These are phyloP conservation scores for grape (Vitis vinifera) DNA, from an alignment of 164 flowering plant species.

Conservation along the genomic window DNA sequence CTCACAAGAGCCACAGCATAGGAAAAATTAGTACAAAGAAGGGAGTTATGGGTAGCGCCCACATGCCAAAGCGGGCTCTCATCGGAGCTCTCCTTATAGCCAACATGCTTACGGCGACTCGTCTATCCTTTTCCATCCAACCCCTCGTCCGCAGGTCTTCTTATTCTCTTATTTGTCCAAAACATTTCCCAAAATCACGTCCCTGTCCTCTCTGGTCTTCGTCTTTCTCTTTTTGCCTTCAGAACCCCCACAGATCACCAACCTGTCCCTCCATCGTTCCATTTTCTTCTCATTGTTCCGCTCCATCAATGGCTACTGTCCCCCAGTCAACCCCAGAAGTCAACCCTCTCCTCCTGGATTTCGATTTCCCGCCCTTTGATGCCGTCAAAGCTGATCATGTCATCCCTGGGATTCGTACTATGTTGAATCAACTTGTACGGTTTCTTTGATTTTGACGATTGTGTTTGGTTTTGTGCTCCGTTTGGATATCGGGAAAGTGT, in stretches of 20 bases:
- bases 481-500: background rate
- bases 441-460: background rate
- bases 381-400: slow-evolving; percentile 74
- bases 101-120: slow-evolving; percentile 40
- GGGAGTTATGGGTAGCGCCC: too few species aligned
- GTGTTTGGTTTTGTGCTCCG: background rate
- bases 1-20: too few species aligned
- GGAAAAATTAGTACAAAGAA: too few species aligned
- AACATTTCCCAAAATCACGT: slow-evolving; percentile 43
- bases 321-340: slow-evolving; percentile 3
- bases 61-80: background rate
- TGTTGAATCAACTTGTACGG: slow-evolving; percentile 63
- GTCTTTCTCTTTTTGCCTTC: slow-evolving; percentile 72
- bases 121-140: slow-evolving; percentile 34
- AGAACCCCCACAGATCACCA: slow-evolving; percentile 15
- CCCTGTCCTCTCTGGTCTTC: slow-evolving; percentile 87
- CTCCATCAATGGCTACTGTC: slow-evolving; percentile 19
- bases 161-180: slow-evolving; percentile 24
- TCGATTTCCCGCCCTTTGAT: slow-evolving; percentile 86
- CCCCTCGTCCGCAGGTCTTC: slow-evolving; percentile 20
- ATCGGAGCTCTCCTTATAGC: slow-evolving; percentile 13
- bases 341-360: slow-evolving; percentile 68
- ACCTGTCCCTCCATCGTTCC: slow-evolving; percentile 4
- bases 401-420: slow-evolving; percentile 73
- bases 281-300: slow-evolving; percentile 9